Base-by-base conservation (phyloP, 1,139 yeast species). In the Zygotorulaspora mrakii region DNA sequence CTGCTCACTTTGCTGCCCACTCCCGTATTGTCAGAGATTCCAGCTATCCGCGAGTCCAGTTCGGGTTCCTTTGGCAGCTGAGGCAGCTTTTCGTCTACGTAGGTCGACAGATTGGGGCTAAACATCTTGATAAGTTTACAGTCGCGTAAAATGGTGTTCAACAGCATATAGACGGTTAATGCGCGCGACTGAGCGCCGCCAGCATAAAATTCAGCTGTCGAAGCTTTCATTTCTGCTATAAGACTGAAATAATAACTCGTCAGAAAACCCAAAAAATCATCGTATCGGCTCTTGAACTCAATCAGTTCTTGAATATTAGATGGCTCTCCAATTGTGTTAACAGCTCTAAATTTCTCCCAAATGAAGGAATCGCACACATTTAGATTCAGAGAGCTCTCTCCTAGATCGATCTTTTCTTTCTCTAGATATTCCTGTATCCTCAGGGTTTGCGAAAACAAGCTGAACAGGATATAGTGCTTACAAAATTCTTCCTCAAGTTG, bases 301-400 rank as follows among this genome's bases (percentile, higher is more conserved):
- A 39, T 12, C 17, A 52, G 16, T 5, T 42, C 50, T 10, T 42
- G 39, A 1, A 47, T 20, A 9, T 40, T 40, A 8, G 22, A 21
- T 3, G 52, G 49, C 2, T 17, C 10, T 16, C 35, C 31, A 10
- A 33, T 11, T 7, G 31, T 26, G 24, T 48, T 42, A 9, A 52
- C 1, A n/a, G 42, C 39, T 14, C 31, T 17, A 17, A 29, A 39
- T 20, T 39, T 35, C 4, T 44, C 30, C 44, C 51, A 46, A 6
- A 55, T 48, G 26, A 27, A 43, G 5, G 21, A 16, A 31, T 53
- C 58, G 52, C 53, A 49, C 2, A 52, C 46, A 17, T 43, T 46
- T 36, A 46, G 46, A 5, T 17, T n/a, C n/a, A 33, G 27, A 9
- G 33, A 29, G 5, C 14, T 24, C 3, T 33, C 24, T 9, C 6